Evolutionary conservation across 2,329 filamentous ascomycete species (phyloP).

Genomic region (Metarhizium brunneum): DNA sequence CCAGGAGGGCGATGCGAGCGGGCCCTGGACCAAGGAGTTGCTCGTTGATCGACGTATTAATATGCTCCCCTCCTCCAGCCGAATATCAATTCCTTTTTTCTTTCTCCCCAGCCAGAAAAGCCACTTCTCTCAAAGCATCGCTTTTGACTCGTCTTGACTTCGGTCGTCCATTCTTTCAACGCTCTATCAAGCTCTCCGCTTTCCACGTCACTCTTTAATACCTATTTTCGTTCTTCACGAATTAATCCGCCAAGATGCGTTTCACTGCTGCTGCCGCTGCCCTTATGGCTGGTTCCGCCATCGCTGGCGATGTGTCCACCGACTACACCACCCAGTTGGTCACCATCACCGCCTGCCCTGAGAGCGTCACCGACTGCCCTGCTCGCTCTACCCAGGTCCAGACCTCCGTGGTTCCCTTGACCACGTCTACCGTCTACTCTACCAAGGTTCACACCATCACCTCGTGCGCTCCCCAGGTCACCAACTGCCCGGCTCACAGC

Average conservation of each 20-base stretch:
- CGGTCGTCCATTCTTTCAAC: slow-evolving; percentile 49
- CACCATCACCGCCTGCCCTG: slow-evolving; percentile 53
- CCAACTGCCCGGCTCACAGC: slow-evolving; percentile 47
- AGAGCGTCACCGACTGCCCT: slow-evolving; percentile 53
- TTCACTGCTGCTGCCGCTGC: slow-evolving; percentile 36
- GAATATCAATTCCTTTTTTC: slow-evolving; percentile 13
- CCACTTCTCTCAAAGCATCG: slow-evolving; percentile 27
- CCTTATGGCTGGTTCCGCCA: slow-evolving; percentile 5
- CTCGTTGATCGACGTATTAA: slow-evolving; percentile 29
- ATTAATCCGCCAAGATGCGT: slow-evolving; percentile 48
- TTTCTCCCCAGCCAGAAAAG: slow-evolving; percentile 33
- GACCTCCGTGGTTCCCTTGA: slow-evolving; percentile 30
- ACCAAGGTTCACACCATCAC: slow-evolving; percentile 54
- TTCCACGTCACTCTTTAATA: slow-evolving; percentile 21
- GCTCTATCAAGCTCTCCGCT: slow-evolving; percentile 23
- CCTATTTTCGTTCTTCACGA: slow-evolving; percentile 21
- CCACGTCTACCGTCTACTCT: slow-evolving; percentile 46
- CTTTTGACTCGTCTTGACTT: slow-evolving; percentile 39
- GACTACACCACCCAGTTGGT: slow-evolving; percentile 49
- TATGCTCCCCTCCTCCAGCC: slow-evolving; percentile 29
- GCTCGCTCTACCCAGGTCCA: slow-evolving; percentile 28
- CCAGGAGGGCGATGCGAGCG: background rate
- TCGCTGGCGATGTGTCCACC: slow-evolving; percentile 29
- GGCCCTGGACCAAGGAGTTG: background rate
- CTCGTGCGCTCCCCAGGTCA: slow-evolving; percentile 49